Evolutionary conservation across 1,284 basidiomycete genomes (phyloP).

Genomic region (Nidula niveotomentosa): DNA sequence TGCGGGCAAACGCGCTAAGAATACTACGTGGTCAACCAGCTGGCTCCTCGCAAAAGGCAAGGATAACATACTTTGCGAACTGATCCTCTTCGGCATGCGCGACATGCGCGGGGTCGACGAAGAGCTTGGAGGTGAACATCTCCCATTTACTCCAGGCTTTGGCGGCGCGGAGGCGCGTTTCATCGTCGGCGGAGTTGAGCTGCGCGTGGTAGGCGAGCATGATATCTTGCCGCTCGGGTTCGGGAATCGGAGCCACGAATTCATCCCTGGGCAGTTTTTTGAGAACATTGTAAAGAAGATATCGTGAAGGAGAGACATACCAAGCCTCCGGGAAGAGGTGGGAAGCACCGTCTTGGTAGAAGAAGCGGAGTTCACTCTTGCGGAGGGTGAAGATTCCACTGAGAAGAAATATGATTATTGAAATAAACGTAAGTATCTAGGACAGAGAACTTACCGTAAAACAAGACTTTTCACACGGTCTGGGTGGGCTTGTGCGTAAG

Average conservation of each 20-base stretch:
- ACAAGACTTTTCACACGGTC: slow-evolving; percentile 79
- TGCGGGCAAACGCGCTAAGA: slow-evolving; percentile 80
- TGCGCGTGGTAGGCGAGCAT: slow-evolving; percentile 84
- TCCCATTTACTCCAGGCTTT: slow-evolving; percentile 92
- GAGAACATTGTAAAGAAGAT: neutral
- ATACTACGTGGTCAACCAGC: slow-evolving; percentile 3
- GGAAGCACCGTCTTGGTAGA: slow-evolving; percentile 86
- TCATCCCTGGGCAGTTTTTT: slow-evolving; percentile 59
- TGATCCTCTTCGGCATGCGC: slow-evolving; percentile 72
- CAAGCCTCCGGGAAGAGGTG: slow-evolving; percentile 89
- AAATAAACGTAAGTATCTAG: neutral
- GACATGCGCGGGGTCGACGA: slow-evolving; percentile 69
- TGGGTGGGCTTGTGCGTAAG: slow-evolving; percentile 89
- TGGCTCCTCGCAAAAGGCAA: neutral
- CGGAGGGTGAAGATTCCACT: slow-evolving; percentile 90
- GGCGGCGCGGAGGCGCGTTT: slow-evolving; percentile 70
- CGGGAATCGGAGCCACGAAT: slow-evolving; percentile 80
- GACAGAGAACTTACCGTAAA: slow-evolving; percentile 55
- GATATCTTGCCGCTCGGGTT: slow-evolving; percentile 77
- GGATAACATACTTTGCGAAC: slow-evolving; percentile 66
- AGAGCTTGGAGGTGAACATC: slow-evolving; percentile 79
- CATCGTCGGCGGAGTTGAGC: slow-evolving; percentile 75
- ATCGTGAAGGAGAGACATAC: slow-evolving; percentile 36
- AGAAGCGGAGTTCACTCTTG: slow-evolving; percentile 86
- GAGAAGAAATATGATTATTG: neutral